These are phyloP conservation scores for Poa pratensis DNA, from an alignment of 176 grass and related monocot species.

Conservation along the genomic window DNA sequence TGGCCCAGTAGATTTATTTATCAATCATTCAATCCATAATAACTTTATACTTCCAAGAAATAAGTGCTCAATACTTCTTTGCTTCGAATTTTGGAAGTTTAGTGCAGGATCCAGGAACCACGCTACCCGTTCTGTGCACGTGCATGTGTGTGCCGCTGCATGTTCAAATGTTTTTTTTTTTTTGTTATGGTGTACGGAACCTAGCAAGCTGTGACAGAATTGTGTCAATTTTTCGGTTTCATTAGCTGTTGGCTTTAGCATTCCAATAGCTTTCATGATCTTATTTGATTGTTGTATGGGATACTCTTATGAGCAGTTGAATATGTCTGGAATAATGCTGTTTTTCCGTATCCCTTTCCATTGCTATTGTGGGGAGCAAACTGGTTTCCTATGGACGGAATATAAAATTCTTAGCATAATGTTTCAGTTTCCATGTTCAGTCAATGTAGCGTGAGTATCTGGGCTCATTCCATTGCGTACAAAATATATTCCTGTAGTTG, in stretches of 20 bases:
- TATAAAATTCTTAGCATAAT: neutral
- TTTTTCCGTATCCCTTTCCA: neutral
- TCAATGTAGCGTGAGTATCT: constrained; percentile 4
- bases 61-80: neutral
- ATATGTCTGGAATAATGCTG: neutral
- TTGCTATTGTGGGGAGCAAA: neutral
- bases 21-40: neutral
- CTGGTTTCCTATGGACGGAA: neutral
- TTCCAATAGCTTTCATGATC: neutral
- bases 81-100: neutral
- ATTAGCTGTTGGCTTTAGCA: neutral
- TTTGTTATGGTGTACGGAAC: constrained; percentile 8
- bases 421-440: neutral
- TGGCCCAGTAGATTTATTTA: constrained; percentile 25
- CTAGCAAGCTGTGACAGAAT: neutral
- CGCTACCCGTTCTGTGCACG: neutral
- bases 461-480: neutral
- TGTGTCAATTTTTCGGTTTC: neutral
- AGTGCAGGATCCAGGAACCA: neutral
- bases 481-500: neutral
- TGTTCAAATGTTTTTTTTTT: neutral
- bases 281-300: constrained; percentile 16
- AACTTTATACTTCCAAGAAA: neutral
- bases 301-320: neutral
- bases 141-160: neutral